phyloP scores from a whole-genome alignment of 257 asterid species.

The Solanum rostratum region DNA sequence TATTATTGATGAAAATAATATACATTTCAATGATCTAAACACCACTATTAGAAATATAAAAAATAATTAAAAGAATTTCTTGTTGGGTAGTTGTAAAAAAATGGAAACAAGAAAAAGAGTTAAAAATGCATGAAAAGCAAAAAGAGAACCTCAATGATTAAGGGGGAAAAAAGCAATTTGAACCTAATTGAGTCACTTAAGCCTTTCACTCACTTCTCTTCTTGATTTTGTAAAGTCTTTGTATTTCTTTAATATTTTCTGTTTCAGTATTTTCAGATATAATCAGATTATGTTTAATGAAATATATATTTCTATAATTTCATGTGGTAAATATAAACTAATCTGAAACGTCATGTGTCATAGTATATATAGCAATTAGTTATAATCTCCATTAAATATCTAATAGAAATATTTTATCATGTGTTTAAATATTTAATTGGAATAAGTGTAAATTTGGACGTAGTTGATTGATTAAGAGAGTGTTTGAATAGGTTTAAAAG shows the following conservation, averaged over 20 bases:
- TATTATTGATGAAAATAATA: background rate
- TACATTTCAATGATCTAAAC: background rate
- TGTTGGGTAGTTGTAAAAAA: background rate
- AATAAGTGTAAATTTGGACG: background rate
- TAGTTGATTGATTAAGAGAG: background rate
- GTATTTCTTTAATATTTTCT: background rate
- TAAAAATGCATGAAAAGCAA: constrained; percentile 1
- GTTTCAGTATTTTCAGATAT: background rate
- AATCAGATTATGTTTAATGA: background rate
- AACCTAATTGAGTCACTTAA: too few relatives aligned
- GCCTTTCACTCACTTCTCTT: background rate
- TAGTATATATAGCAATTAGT: background rate
- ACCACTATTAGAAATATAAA: background rate
- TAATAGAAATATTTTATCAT: too few relatives aligned
- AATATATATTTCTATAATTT: background rate
- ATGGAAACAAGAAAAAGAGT: background rate
- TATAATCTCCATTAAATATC: background rate
- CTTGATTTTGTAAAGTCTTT: too few relatives aligned
- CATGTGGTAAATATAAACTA: background rate
- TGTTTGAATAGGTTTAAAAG: too few relatives aligned
- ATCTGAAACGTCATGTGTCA: background rate
- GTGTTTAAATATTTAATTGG: too few relatives aligned
- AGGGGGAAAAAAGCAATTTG: background rate
- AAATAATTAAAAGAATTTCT: background rate
- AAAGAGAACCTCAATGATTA: background rate